Base-by-base conservation (phyloP, 148 eudicot genomes). In the Drosera capensis region DNA sequence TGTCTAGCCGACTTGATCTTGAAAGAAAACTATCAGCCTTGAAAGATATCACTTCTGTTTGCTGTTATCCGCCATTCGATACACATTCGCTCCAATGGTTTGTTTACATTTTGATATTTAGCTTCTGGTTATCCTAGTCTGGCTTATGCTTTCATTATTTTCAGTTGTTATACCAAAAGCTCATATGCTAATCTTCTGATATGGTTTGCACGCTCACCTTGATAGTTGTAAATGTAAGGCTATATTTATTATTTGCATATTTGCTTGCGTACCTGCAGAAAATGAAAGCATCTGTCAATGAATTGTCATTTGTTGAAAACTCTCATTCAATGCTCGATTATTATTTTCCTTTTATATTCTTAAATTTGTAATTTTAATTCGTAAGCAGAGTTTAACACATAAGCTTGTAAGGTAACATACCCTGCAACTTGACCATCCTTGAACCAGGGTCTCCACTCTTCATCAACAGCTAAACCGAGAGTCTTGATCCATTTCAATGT, bases 191-290 rank as follows among this genome's bases (percentile, higher is more conserved):
- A n/a, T n/a, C n/a, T n/a, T n/a, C n/a, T n/a, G n/a, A 39, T 1
- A 14, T 13, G 23, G 21, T 9, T 43, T 43, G 46, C 8, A 1
- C 1, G 1, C 54, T 65, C 36, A 50, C 71, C 71, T 66, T 66
- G 8, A 60, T 47, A 11, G 71, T 66, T 24, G 66, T 62, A 44
- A 48, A 66, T 8, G 71, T 66, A 52, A 66, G 46, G 14, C 40
- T 35, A 39, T n/a, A 51, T 16, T 38, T 25, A 26, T 25, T 46
- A 40, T 55, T 59, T 1, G 57, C 29, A 28, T 59, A 59, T 19
- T 45, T 60, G 52, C 59, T 55, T 23, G 52, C 36, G 24, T 37
- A 66, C 12, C 71, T 60, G 23, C 52, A 55, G 4, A 0, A 37
- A 36, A 29, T 14, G 23, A 23, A 15, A 3, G 8, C 7, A 17